These are phyloP conservation scores for Saxispiralis lemnorum DNA, from an alignment of 495 filamentous ascomycete genomes.

Conservation along the genomic window DNA sequence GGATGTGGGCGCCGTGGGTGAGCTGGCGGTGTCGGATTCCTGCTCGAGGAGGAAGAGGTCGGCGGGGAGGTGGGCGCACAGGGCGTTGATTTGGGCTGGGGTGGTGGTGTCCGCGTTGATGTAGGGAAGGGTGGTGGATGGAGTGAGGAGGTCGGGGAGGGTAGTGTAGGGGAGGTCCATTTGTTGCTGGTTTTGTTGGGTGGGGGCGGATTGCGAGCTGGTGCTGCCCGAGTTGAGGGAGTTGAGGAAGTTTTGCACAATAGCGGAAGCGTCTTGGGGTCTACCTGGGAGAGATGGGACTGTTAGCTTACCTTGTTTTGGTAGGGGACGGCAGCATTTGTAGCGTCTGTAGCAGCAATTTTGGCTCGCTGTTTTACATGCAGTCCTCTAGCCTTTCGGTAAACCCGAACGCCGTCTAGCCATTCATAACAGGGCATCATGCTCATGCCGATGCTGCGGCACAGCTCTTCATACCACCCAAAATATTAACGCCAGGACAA, in stretches of 20 bases:
- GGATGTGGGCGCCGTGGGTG: conserved; percentile 41
- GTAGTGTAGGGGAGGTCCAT: conserved; percentile 57
- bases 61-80: conserved; percentile 61
- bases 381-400: too few relatives aligned
- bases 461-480: not conserved
- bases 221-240: conserved; percentile 50
- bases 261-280: conserved; percentile 35
- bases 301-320: conserved; percentile 15
- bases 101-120: conserved; percentile 40
- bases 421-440: not conserved
- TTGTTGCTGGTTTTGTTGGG: conserved; percentile 29
- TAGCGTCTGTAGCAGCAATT: not conserved
- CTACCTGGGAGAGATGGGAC: not conserved
- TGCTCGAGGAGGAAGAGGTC: conserved; percentile 54
- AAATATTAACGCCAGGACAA: not conserved
- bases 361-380: not conserved
- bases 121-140: conserved; percentile 57
- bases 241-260: conserved; percentile 73
- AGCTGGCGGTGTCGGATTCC: conserved; percentile 38
- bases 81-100: conserved; percentile 46
- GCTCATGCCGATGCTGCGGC: not conserved
- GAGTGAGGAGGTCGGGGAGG: conserved; percentile 67
- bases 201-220: conserved; percentile 3
- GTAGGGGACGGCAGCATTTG: not conserved
- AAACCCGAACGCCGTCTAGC: not conserved